Conservation (phyloP, 768 basidiomycete species). For the Tylopilus sp. region DNA sequence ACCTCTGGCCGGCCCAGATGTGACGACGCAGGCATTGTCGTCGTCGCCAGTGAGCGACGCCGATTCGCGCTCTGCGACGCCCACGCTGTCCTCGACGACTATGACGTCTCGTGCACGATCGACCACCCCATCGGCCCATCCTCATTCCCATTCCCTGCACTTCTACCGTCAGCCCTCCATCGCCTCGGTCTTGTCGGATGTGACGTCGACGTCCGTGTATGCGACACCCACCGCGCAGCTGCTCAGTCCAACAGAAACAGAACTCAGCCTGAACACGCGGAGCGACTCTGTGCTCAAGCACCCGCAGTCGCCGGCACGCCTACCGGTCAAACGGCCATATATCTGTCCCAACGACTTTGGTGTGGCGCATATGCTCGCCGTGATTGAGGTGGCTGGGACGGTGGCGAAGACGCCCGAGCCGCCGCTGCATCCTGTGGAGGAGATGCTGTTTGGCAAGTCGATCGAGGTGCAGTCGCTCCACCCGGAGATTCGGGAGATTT, state of each 20-base stretch:
- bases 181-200: slow-evolving; percentile 69
- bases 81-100: slow-evolving; percentile 18
- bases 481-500: slow-evolving; percentile 69
- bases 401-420: slow-evolving; percentile 33
- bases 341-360: slow-evolving; percentile 85
- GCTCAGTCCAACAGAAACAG: slow-evolving; percentile 22
- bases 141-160: slow-evolving; percentile 18
- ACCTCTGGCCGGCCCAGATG: slow-evolving; percentile 14
- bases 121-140: slow-evolving; percentile 19
- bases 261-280: background rate
- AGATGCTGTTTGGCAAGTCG: slow-evolving; percentile 65
- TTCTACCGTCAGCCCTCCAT: slow-evolving; percentile 63
- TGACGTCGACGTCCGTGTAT: slow-evolving; percentile 40
- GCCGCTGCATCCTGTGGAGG: slow-evolving; percentile 64
- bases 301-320: background rate
- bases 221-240: slow-evolving; percentile 39
- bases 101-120: slow-evolving; percentile 20
- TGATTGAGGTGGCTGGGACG: slow-evolving; percentile 67
- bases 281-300: slow-evolving; percentile 25
- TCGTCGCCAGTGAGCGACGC: slow-evolving; percentile 16
- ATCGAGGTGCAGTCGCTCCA: slow-evolving; percentile 63
- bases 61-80: slow-evolving; percentile 27
- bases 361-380: slow-evolving; percentile 78
- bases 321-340: slow-evolving; percentile 41
- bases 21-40: slow-evolving; percentile 22